A percentile compares a stretch with the other conserved stretches of the same genome.
phyloP scores from a whole-genome alignment of 2,329 filamentous ascomycete genomes.

The Remersonia thermophila region DNA sequence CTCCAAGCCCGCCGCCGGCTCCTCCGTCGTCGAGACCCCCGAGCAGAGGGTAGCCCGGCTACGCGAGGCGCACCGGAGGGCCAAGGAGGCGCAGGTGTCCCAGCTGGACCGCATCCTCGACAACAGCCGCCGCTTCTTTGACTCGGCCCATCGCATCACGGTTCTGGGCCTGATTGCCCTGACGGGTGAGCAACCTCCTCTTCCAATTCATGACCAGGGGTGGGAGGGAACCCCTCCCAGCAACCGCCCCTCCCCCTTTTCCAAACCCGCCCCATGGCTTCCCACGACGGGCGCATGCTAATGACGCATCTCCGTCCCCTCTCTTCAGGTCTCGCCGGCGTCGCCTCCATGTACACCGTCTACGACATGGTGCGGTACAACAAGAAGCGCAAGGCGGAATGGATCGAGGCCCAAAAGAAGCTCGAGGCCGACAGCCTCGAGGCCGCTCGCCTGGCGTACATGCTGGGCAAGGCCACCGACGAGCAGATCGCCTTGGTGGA shows the following conservation, averaged over 20 bases:
- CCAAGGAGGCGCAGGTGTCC: conserved; percentile 46
- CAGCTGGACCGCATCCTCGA: conserved; percentile 38
- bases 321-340: conserved; percentile 29
- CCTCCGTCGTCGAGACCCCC: conserved; percentile 42
- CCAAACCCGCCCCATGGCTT: conserved; percentile 2
- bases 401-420: conserved; percentile 41
- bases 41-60: conserved; percentile 58
- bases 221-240: no score
- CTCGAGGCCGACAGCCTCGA: conserved; percentile 43
- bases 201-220: no score
- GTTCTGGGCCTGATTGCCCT: conserved; percentile 43
- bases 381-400: conserved; percentile 46
- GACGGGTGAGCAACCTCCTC: conserved; percentile 33
- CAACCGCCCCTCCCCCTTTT: neutral
- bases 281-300: no score
- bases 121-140: conserved; percentile 36
- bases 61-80: conserved; percentile 55
- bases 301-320: no score
- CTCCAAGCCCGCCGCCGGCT: conserved; percentile 8
- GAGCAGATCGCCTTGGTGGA: conserved; percentile 46
- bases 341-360: conserved; percentile 46
- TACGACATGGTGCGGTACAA: conserved; percentile 51
- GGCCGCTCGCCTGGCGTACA: conserved; percentile 46
- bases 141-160: conserved; percentile 44
- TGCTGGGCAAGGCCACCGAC: conserved; percentile 43